These are phyloP conservation scores for Pseudoperonospora humuli DNA, from an alignment of 352 stramenopile species.

Conservation along the genomic window DNA sequence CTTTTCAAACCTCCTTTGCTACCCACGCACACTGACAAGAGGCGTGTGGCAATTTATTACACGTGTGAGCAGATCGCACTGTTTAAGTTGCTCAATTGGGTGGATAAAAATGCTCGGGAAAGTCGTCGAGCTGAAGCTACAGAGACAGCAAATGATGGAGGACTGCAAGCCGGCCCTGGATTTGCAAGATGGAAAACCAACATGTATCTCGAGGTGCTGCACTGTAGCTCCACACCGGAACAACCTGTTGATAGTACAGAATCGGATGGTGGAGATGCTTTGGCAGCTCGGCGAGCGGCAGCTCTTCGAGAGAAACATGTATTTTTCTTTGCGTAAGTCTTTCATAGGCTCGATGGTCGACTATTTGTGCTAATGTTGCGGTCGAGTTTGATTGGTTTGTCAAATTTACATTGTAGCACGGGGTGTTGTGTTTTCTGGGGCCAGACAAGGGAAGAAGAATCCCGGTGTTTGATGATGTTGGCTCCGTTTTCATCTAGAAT, in stretches of 20 bases:
- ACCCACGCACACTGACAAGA: conserved; percentile 31
- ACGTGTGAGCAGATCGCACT: conserved; percentile 60
- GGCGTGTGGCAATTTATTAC: conserved; percentile 58
- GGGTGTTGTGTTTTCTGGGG: conserved; percentile 71
- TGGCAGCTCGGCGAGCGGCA: conserved; percentile 1
- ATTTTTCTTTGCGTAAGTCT: conserved; percentile 61
- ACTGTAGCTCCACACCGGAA: conserved; percentile 29
- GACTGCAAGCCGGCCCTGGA: background rate
- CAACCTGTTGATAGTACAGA: background rate
- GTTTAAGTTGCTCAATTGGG: conserved; percentile 70
- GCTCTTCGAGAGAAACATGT: conserved; percentile 45
- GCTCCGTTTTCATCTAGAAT: conserved; percentile 37
- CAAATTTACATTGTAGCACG: conserved; percentile 24
- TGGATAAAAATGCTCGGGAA: conserved; percentile 27
- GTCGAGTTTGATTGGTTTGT: conserved; percentile 1
- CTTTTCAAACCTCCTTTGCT: conserved; percentile 24
- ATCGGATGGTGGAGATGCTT: conserved; percentile 1
- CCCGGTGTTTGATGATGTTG: conserved; percentile 37
- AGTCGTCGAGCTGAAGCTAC: conserved; percentile 2
- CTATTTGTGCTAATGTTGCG: background rate
- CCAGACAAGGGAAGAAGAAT: conserved; percentile 48
- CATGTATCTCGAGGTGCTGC: conserved; percentile 69
- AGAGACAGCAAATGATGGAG: background rate
- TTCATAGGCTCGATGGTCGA: no score
- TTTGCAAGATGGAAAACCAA: conserved; percentile 42